Percentiles rank a stretch among this genome's conserved stretches.
These are phyloP conservation scores for Exophiala alcalophila DNA, from an alignment of 2,329 filamentous ascomycete genomes.

Conservation along the genomic window DNA sequence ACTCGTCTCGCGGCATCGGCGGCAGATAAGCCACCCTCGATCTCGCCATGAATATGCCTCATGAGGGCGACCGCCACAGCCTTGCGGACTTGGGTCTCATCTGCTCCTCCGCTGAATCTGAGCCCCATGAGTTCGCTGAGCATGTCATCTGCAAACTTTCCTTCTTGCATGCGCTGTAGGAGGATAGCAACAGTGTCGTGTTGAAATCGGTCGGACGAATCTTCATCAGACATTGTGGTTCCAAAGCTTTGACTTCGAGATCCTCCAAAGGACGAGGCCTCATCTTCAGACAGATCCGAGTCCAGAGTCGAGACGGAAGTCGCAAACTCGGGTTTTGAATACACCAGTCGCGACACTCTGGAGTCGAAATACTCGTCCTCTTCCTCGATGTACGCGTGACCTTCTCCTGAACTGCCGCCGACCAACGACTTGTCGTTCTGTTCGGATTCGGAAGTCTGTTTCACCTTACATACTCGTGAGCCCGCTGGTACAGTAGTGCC, in stretches of 20 bases:
- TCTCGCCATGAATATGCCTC: slow-evolving; percentile 72
- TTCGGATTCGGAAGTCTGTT: slow-evolving; percentile 5
- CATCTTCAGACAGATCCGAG: slow-evolving; percentile 50
- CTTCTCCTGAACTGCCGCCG: slow-evolving; percentile 54
- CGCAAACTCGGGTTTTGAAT: slow-evolving; percentile 50
- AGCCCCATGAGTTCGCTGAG: slow-evolving; percentile 91
- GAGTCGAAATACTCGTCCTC: slow-evolving; percentile 64
- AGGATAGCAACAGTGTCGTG: slow-evolving; percentile 81
- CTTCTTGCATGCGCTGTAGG: slow-evolving; percentile 76
- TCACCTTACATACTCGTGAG: slow-evolving; percentile 21
- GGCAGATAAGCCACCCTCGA: slow-evolving; percentile 56
- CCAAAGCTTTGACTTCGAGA: slow-evolving; percentile 69
- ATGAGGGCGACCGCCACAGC: slow-evolving; percentile 84
- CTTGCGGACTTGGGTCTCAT: slow-evolving; percentile 80
- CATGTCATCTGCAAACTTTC: slow-evolving; percentile 73
- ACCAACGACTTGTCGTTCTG: slow-evolving; percentile 54
- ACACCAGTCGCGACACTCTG: slow-evolving; percentile 53
- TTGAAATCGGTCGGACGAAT: slow-evolving; percentile 66
- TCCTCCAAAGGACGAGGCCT: slow-evolving; percentile 38
- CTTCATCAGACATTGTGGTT: slow-evolving; percentile 65
- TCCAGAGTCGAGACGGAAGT: slow-evolving; percentile 64
- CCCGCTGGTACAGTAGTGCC: slow-evolving; percentile 33
- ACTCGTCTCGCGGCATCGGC: slow-evolving; percentile 62
- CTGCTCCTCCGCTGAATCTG: slow-evolving; percentile 86
- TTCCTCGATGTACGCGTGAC: slow-evolving; percentile 63